Base-by-base conservation (phyloP, 306 rosid genomes). In the Macrotyloma uniflorum region DNA sequence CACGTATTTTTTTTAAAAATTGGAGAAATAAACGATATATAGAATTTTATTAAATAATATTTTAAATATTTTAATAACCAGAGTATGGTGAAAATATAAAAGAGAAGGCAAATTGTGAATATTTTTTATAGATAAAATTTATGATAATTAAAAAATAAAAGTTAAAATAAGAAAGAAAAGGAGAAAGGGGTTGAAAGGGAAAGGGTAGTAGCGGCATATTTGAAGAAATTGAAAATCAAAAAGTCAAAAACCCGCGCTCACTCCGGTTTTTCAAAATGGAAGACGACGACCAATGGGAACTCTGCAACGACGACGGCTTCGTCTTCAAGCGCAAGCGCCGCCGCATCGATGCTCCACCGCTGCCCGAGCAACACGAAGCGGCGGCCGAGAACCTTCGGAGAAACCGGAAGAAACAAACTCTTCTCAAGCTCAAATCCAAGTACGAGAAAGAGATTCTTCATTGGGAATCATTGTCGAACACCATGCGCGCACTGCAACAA, bases 231-330 rank as follows among this genome's bases (percentile, higher is more conserved):
- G 38, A 51, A 71, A 64, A 65, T 30, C 8, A 11, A 68, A 75
- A 81, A 74, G 22, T 19, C 45, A 33, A 45, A 75, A 74, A 9
- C 81, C 59, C 81, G 73, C 40, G 46, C 67, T 12, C 40, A 15
- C 33, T 67, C 74, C 67, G 32, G 36, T 7, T 19, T 84, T 88
- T 62, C 45, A 22, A 45, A 33, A 38, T 67, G 8, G 81, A 76
- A n/a, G 85, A 82, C 10, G 91, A 84, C 19, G 93, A 85, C 26
- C 84, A 78, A 1, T 92, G 96, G 97, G 93, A 92, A 67, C 88
- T 92, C 81, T 72, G 82, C 81, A 82, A 83, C 89, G 90, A 92
- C 73, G 96, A 89, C 38, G 93, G 93, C 65, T 89, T 92, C 85
- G 87, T 92, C 85, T 92, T 79, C 91, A 89, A 86, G 79, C 90